Conservation (phyloP, 495 filamentous ascomycete species). For the Neurospora sp. region DNA sequence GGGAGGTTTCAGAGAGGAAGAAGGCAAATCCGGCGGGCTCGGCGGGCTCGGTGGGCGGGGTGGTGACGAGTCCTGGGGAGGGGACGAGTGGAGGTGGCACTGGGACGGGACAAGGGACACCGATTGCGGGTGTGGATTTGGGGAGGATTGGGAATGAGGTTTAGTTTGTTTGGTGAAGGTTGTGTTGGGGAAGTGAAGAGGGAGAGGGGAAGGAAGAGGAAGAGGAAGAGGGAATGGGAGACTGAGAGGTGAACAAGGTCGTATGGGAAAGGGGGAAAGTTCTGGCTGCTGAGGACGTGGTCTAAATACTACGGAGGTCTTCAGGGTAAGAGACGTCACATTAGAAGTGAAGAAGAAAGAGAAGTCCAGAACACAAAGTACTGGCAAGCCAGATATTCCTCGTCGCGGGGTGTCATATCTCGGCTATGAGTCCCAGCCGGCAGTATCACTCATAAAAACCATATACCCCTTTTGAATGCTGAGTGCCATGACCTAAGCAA, state of each 20-base stretch:
- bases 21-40: not conserved
- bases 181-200: not conserved
- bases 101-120: not conserved
- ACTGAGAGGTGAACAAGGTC: not conserved
- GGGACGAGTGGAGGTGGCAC: no score
- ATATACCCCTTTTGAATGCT: not conserved
- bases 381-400: not conserved
- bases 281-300: not conserved
- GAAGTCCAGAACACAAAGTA: not conserved
- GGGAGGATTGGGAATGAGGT: not conserved
- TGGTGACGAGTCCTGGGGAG: not conserved
- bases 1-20: slow-evolving; percentile 34
- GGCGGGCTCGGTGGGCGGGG: not conserved
- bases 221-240: not conserved
- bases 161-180: not conserved
- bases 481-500: not conserved
- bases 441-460: not conserved
- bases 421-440: not conserved
- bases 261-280: not conserved
- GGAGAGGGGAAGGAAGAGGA: not conserved
- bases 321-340: not conserved
- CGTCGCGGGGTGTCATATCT: not conserved
- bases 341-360: not conserved
- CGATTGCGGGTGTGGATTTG: not conserved
- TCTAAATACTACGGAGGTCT: not conserved